phyloP scores from a whole-genome alignment of 2,329 filamentous ascomycete species.

The Aspergillus candidus region DNA sequence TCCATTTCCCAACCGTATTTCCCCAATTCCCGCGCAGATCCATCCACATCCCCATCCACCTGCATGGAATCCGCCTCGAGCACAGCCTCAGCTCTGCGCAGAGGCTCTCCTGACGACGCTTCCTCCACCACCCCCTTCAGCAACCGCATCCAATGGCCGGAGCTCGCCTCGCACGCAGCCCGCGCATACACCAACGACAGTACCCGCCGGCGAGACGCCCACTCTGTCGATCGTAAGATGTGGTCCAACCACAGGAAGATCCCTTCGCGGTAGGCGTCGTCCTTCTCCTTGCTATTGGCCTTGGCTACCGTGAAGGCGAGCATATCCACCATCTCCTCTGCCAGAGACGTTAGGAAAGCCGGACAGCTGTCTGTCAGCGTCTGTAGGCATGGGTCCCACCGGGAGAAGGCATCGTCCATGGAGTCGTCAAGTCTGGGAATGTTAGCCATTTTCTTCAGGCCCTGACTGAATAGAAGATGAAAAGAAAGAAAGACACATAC shows the following conservation, averaged over 20 bases:
- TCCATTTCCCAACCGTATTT: slow-evolving; percentile 25
- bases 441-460: not conserved
- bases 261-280: slow-evolving; percentile 36
- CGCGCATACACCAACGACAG: slow-evolving; percentile 30
- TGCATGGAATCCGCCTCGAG: too few species aligned
- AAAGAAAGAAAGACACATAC: slow-evolving; percentile 18
- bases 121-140: slow-evolving; percentile 10
- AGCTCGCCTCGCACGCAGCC: slow-evolving; percentile 26
- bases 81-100: too few species aligned
- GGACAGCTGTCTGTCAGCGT: slow-evolving; percentile 29
- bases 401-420: slow-evolving; percentile 24
- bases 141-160: slow-evolving; percentile 28
- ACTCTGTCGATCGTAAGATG: slow-evolving; percentile 37
- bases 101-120: too few species aligned
- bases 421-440: slow-evolving; percentile 21
- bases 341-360: slow-evolving; percentile 34
- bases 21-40: slow-evolving; percentile 17
- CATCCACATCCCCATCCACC: slow-evolving; percentile 2
- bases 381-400: slow-evolving; percentile 34
- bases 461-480: too few species aligned
- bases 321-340: slow-evolving; percentile 32
- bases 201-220: slow-evolving; percentile 25
- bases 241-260: slow-evolving; percentile 47
- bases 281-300: slow-evolving; percentile 10
- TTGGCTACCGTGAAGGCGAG: slow-evolving; percentile 24